A percentile compares a stretch with the other conserved stretches of the same genome.
phyloP scores from a whole-genome alignment of 441 rosid species.

The Bocquillonia castaneifolia region DNA sequence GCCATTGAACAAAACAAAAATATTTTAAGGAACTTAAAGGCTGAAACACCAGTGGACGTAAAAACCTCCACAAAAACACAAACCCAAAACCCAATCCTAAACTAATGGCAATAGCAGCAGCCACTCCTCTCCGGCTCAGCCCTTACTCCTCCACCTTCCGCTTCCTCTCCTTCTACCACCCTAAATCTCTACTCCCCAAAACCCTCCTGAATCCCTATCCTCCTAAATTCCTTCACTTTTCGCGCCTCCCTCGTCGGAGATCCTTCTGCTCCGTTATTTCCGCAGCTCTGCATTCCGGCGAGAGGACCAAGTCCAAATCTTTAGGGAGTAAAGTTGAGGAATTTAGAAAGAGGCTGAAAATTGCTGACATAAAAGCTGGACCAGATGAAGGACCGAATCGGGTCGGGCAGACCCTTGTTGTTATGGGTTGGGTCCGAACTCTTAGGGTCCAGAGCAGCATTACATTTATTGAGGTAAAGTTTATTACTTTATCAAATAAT shows the following conservation, averaged over 20 bases:
- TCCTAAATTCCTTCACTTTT: slow-evolving; percentile 19
- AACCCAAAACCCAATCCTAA: background rate
- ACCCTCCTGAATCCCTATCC: slow-evolving; percentile 20
- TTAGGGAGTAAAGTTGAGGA: slow-evolving; percentile 39
- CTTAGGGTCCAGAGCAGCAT: slow-evolving; percentile 81
- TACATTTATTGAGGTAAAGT: slow-evolving; percentile 67
- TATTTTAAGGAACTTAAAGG: too few relatives aligned
- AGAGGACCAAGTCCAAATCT: slow-evolving; percentile 27
- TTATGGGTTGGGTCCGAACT: slow-evolving; percentile 88
- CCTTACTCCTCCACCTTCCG: slow-evolving; percentile 41
- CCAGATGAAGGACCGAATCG: slow-evolving; percentile 54
- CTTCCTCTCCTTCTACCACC: slow-evolving; percentile 34
- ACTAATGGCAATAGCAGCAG: slow-evolving; percentile 30
- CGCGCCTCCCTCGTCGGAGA: slow-evolving; percentile 27
- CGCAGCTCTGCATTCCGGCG: slow-evolving; percentile 38
- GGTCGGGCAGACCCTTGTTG: slow-evolving; percentile 54
- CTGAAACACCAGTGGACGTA: slow-evolving; percentile 2
- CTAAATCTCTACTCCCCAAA: slow-evolving; percentile 32
- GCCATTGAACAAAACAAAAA: too few relatives aligned
- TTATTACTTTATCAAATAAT: background rate
- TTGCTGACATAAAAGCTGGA: slow-evolving; percentile 72
- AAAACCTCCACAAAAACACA: background rate
- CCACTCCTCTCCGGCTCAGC: slow-evolving; percentile 38
- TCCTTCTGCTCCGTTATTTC: slow-evolving; percentile 33
- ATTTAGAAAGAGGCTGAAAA: slow-evolving; percentile 58